Conservation (phyloP, 495 filamentous ascomycete genomes). For the Bathelium albidoporum region DNA sequence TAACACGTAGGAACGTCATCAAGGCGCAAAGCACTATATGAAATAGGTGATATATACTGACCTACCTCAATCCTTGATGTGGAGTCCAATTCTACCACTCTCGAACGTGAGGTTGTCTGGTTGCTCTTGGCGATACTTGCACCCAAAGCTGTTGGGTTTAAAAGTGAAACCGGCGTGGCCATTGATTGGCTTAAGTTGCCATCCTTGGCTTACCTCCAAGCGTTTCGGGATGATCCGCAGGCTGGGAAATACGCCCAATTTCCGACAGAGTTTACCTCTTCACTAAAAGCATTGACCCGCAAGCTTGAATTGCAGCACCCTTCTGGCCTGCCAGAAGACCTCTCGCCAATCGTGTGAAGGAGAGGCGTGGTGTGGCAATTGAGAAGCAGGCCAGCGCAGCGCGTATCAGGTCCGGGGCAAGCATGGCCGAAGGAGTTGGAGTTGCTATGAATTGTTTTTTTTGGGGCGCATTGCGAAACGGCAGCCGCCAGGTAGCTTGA, state of each 20-base stretch:
- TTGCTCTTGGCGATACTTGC: too few relatives aligned
- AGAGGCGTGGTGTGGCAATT: background rate
- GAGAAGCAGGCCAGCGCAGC: background rate
- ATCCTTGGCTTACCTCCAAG: background rate
- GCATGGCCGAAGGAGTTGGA: background rate
- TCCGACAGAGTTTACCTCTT: background rate
- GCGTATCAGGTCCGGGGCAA: background rate
- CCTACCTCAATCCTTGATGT: too few relatives aligned
- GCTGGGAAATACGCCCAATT: background rate
- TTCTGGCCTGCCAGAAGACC: background rate
- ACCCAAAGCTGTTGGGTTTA: background rate
- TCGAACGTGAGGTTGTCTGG: too few relatives aligned
- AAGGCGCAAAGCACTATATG: too few relatives aligned
- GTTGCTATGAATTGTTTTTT: background rate
- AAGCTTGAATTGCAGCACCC: background rate
- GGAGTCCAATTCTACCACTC: too few relatives aligned
- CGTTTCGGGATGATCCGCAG: background rate
- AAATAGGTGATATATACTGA: too few relatives aligned
- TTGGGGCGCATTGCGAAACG: background rate
- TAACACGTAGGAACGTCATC: too few relatives aligned
- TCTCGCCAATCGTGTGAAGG: background rate
- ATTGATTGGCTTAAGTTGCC: background rate
- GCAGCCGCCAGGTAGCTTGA: background rate
- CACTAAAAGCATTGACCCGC: background rate
- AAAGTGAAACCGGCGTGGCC: background rate